A percentile compares a stretch with the other conserved stretches of the same genome.
Conservation (phyloP, 345 rosid genomes). For the Excoecaria agallocha region DNA sequence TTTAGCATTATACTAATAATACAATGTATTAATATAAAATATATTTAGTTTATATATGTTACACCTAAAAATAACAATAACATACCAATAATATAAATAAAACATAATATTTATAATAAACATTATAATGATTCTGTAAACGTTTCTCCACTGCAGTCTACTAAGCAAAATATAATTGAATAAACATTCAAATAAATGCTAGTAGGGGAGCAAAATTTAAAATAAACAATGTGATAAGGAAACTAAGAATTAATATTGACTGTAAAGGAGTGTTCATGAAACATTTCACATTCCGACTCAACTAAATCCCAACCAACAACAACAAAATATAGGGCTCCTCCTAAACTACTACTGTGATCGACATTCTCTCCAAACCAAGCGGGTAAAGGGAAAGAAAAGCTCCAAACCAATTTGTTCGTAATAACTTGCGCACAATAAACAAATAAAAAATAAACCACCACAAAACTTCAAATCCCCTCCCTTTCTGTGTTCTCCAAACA, state of each 20-base stretch:
- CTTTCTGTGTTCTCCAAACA: constrained; percentile 1
- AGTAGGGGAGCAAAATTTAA: not conserved
- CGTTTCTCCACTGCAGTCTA: too few species aligned
- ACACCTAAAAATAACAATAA: too few species aligned
- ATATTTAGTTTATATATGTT: too few species aligned
- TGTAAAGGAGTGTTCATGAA: constrained; percentile 1
- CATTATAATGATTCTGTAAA: too few species aligned
- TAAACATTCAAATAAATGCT: too few species aligned
- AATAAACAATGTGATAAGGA: not conserved
- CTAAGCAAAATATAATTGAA: too few species aligned
- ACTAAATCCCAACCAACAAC: constrained; percentile 6
- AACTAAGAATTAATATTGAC: not conserved
- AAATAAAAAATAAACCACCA: constrained; percentile 21
- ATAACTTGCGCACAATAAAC: not conserved
- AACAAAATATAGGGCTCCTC: not conserved
- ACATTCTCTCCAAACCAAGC: constrained; percentile 15
- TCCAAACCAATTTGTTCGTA: constrained; percentile 7
- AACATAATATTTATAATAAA: too few species aligned
- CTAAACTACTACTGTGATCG: not conserved
- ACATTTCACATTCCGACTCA: not conserved
- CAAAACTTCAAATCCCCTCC: constrained; percentile 14
- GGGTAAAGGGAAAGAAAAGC: constrained; percentile 11
- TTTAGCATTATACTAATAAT: too few species aligned
- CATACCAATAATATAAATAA: too few species aligned
- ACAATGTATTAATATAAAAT: too few species aligned